phyloP scores from a whole-genome alignment of 495 filamentous ascomycete genomes.

The Tetracladium setigerum region DNA sequence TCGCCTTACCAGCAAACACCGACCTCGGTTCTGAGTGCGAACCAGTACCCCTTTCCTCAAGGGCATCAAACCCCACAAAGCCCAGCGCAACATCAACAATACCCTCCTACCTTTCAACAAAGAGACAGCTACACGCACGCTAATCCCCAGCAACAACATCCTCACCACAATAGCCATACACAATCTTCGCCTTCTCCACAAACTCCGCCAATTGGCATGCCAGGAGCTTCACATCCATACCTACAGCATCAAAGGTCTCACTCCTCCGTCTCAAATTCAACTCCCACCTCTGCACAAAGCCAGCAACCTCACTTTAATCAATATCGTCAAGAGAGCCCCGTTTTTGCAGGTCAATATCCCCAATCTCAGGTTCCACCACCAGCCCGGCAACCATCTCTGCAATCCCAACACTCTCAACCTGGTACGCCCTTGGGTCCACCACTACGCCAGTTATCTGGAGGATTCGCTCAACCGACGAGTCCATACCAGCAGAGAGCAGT shows the following conservation, averaged over 20 bases:
- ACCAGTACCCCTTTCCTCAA: conserved; percentile 45
- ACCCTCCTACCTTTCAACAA: conserved; percentile 20
- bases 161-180: conserved; percentile 26
- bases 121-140: conserved; percentile 35
- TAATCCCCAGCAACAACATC: conserved; percentile 30
- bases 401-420: conserved; percentile 48
- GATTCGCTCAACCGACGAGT: conserved; percentile 40
- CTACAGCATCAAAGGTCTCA: conserved; percentile 37
- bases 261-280: conserved; percentile 45
- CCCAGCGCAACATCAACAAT: conserved; percentile 31
- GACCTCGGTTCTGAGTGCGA: conserved; percentile 11
- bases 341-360: conserved; percentile 34
- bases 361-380: conserved; percentile 33
- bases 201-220: conserved; percentile 40
- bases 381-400: conserved; percentile 36
- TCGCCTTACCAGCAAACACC: conserved; percentile 44
- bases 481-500: conserved; percentile 44
- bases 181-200: conserved; percentile 36
- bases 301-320: conserved; percentile 42
- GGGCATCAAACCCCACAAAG: conserved; percentile 35
- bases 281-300: conserved; percentile 47
- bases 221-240: conserved; percentile 31
- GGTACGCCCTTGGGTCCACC: conserved; percentile 48
- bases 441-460: conserved; percentile 31
- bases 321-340: conserved; percentile 45